A percentile compares a stretch with the other conserved stretches of the same genome.
Conservation (phyloP, 257 asterid genomes). For the Knoxia roxburghii region DNA sequence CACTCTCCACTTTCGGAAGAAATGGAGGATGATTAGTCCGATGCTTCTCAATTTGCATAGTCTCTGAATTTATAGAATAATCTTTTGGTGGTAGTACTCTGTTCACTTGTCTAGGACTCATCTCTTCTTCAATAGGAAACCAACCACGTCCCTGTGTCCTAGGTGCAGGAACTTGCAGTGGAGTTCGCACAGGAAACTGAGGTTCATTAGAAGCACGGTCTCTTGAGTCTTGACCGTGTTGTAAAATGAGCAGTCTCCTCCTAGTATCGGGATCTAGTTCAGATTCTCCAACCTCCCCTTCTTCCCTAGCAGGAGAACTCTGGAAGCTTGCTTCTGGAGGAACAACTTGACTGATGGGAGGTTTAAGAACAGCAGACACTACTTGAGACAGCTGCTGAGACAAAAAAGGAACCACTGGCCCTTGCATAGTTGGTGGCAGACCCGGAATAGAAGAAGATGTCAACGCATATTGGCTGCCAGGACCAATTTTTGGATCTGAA, state of each 20-base stretch:
- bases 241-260: constrained; percentile 91
- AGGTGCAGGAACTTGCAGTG: constrained; percentile 64
- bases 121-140: constrained; percentile 81
- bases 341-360: constrained; percentile 44
- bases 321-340: constrained; percentile 54
- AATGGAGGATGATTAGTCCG: constrained; percentile 58
- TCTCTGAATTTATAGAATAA: constrained; percentile 46
- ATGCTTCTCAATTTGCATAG: constrained; percentile 56
- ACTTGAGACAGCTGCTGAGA: constrained; percentile 65
- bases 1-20: constrained; percentile 56
- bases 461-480: constrained; percentile 40
- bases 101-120: constrained; percentile 55
- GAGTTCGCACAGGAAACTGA: constrained; percentile 52
- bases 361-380: constrained; percentile 41
- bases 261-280: constrained; percentile 99
- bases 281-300: constrained; percentile 98
- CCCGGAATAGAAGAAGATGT: constrained; percentile 53
- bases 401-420: constrained; percentile 46
- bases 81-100: constrained; percentile 52
- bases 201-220: constrained; percentile 69
- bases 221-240: constrained; percentile 93
- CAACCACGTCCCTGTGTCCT: constrained; percentile 66
- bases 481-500: constrained; percentile 54
- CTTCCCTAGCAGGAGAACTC: constrained; percentile 93
- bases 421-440: constrained; percentile 47